phyloP scores from a whole-genome alignment of 768 basidiomycete species.

The Russula sp. region DNA sequence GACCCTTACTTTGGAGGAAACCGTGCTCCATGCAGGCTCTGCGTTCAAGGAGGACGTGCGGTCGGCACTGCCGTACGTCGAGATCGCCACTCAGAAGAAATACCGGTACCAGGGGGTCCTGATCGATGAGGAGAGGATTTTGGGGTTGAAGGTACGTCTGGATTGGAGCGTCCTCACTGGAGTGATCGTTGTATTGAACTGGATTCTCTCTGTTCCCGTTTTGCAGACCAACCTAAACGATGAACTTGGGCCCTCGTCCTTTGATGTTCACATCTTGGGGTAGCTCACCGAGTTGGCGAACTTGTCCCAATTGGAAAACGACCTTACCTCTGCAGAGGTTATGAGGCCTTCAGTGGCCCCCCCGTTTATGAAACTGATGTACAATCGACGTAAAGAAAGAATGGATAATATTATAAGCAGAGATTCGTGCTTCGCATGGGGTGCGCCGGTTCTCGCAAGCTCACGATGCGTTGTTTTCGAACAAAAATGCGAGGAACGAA shows the following conservation, averaged over 20 bases:
- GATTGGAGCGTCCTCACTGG: not conserved
- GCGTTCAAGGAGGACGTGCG: constrained; percentile 25
- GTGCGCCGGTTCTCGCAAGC: too few relatives aligned
- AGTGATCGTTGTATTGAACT: not conserved
- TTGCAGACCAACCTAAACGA: constrained; percentile 12
- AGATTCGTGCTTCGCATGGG: not conserved
- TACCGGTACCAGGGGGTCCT: constrained; percentile 27
- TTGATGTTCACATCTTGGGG: constrained; percentile 20
- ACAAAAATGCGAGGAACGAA: too few relatives aligned
- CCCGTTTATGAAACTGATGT: not conserved
- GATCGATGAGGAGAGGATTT: constrained; percentile 30
- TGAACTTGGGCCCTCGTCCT: constrained; percentile 13
- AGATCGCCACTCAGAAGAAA: constrained; percentile 16
- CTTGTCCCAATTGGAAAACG: not conserved
- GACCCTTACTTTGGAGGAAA: constrained; percentile 7
- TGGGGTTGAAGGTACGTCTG: constrained; percentile 27
- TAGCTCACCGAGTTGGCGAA: not conserved
- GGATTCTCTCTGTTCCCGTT: not conserved
- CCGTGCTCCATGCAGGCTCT: not conserved
- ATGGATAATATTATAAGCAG: not conserved
- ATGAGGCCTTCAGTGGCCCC: not conserved
- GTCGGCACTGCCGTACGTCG: constrained; percentile 27
- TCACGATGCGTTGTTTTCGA: too few relatives aligned
- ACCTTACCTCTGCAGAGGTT: not conserved
- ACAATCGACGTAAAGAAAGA: too few relatives aligned